Conservation (phyloP, 2,329 filamentous ascomycete species). For the Calonectria hongkongensis region DNA sequence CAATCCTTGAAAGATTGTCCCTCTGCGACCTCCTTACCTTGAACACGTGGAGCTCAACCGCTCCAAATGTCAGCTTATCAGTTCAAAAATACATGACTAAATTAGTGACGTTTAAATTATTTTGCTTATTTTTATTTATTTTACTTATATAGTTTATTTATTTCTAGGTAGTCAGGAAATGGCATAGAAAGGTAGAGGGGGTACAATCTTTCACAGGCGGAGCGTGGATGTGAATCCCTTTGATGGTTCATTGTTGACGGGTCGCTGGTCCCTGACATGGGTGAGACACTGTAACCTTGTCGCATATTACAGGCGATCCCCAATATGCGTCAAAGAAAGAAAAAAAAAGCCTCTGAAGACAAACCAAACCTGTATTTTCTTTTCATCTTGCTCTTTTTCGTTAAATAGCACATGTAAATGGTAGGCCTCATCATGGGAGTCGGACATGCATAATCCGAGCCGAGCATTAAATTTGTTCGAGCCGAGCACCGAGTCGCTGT, state of each 20-base stretch:
- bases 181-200: too few species aligned
- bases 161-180: too few species aligned
- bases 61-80: too few species aligned
- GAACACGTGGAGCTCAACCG: too few species aligned
- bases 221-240: slow-evolving; percentile 30
- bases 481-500: slow-evolving; percentile 33
- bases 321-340: slow-evolving; percentile 15
- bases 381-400: background rate
- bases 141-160: too few species aligned
- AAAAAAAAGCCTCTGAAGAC: background rate
- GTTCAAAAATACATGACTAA: too few species aligned
- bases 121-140: too few species aligned
- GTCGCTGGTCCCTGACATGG: slow-evolving; percentile 26
- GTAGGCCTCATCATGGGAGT: background rate
- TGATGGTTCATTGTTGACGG: slow-evolving; percentile 25
- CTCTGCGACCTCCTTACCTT: too few species aligned
- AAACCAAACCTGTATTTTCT: background rate
- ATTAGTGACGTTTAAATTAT: too few species aligned
- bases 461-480: slow-evolving; percentile 32
- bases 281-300: slow-evolving; percentile 22
- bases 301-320: slow-evolving; percentile 19
- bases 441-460: slow-evolving; percentile 34
- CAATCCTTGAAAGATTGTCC: too few species aligned
- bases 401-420: background rate
- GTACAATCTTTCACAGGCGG: background rate